phyloP scores from a whole-genome alignment of 1,284 basidiomycete species.

The Moesziomyces sp. region DNA sequence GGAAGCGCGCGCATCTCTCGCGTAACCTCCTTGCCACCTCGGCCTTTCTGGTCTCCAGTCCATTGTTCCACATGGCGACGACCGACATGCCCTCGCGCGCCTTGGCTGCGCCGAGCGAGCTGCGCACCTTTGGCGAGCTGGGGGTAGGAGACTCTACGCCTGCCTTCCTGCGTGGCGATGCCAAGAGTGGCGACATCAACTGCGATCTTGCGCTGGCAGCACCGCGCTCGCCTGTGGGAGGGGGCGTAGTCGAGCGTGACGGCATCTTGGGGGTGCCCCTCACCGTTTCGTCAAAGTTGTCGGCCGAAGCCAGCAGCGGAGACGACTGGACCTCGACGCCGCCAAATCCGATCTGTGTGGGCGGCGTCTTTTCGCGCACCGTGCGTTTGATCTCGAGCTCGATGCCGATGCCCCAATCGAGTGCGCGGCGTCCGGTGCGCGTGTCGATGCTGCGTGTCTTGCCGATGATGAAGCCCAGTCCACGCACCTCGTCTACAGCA shows the following conservation, averaged over 20 bases:
- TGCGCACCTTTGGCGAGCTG: conserved; percentile 18
- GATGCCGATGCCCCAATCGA: conserved; percentile 59
- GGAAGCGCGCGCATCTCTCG: conserved; percentile 38
- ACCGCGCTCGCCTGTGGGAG: conserved; percentile 5
- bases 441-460: conserved; percentile 50
- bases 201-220: background rate
- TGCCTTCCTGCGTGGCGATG: conserved; percentile 12
- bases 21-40: conserved; percentile 51
- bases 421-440: conserved; percentile 32
- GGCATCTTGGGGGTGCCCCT: conserved; percentile 39
- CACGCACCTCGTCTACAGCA: conserved; percentile 32
- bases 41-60: conserved; percentile 56
- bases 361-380: conserved; percentile 23
- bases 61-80: conserved; percentile 64
- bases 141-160: conserved; percentile 5
- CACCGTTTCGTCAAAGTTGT: conserved; percentile 25
- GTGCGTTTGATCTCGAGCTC: conserved; percentile 49
- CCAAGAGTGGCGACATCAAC: conserved; percentile 12
- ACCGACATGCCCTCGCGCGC: conserved; percentile 56
- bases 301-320: conserved; percentile 5
- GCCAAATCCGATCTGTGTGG: conserved; percentile 45
- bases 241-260: conserved; percentile 16
- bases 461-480: conserved; percentile 54
- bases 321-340: conserved; percentile 24
- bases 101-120: conserved; percentile 14